A percentile compares a stretch with the other conserved stretches of the same genome.
Evolutionary conservation across 75 land plant species (phyloP).

Genomic region (Ceratopteris richardii): DNA sequence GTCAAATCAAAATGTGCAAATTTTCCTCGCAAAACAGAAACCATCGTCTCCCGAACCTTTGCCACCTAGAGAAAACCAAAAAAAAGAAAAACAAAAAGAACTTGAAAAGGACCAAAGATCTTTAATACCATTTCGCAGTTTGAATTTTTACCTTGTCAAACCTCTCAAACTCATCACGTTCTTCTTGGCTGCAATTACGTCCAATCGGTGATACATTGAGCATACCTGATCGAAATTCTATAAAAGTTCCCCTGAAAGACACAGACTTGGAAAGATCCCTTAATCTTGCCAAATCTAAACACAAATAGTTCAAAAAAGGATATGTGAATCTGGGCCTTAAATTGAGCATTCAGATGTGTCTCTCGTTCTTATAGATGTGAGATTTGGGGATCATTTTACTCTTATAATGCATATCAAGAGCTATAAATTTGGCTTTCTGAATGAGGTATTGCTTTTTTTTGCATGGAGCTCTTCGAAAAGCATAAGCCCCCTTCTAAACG

Average conservation of each 20-base stretch:
- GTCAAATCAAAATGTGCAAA: slow-evolving; percentile 77
- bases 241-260: slow-evolving; percentile 79
- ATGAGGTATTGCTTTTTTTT: no score
- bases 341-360: no score
- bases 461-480: no score
- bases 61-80: slow-evolving; percentile 50
- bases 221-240: slow-evolving; percentile 97
- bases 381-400: no score
- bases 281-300: background rate
- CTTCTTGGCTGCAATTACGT: slow-evolving; percentile 95
- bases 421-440: no score
- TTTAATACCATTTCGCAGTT: no score
- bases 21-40: slow-evolving; percentile 66
- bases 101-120: no score
- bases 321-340: no score
- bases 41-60: slow-evolving; percentile 75
- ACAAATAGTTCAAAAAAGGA: background rate
- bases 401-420: no score
- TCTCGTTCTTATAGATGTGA: no score
- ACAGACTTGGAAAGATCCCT: no score
- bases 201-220: slow-evolving; percentile 97
- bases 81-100: background rate
- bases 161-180: slow-evolving; percentile 88
- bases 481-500: no score
- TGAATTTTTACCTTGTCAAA: slow-evolving; percentile 88